Conservation (phyloP, 1,139 yeast species). For the Meyerozyma elateridarum region DNA sequence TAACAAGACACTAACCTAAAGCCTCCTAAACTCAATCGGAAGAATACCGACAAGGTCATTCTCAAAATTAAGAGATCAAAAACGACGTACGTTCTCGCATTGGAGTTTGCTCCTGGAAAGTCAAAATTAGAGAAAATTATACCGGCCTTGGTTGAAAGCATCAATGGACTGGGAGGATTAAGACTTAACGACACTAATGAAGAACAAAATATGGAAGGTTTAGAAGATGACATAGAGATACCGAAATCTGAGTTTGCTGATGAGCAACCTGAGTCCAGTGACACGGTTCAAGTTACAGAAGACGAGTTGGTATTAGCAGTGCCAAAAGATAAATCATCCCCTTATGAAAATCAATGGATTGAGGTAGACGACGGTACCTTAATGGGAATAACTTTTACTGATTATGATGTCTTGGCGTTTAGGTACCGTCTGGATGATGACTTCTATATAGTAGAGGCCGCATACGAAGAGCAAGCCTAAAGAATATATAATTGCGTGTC, state of each 20-base stretch:
- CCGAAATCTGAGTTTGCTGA: conserved; percentile 30
- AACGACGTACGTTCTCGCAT: conserved; percentile 40
- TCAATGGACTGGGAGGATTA: conserved; percentile 48
- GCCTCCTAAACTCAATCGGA: conserved; percentile 26
- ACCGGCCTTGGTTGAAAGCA: conserved; percentile 27
- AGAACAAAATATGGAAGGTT: conserved; percentile 13
- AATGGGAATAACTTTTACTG: conserved; percentile 26
- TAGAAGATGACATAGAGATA: conserved; percentile 21
- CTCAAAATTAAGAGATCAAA: conserved; percentile 41
- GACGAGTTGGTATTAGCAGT: conserved; percentile 33
- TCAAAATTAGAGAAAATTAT: conserved; percentile 26
- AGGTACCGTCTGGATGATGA: conserved; percentile 29
- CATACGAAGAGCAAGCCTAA: conserved; percentile 29
- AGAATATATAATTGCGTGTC: no score
- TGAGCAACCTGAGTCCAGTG: conserved; percentile 16
- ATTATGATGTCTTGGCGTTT: conserved; percentile 41
- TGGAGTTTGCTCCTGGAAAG: conserved; percentile 21
- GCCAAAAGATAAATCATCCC: conserved; percentile 36
- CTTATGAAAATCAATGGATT: conserved; percentile 40
- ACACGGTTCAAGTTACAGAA: conserved; percentile 8
- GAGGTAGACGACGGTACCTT: conserved; percentile 26
- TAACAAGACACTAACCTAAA: conserved; percentile 15
- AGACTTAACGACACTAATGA: conserved; percentile 15
- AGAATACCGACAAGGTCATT: conserved; percentile 19
- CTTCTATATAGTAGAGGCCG: conserved; percentile 39